These are phyloP conservation scores for Solanum chilense DNA, from an alignment of 257 asterid genomes.

Conservation along the genomic window DNA sequence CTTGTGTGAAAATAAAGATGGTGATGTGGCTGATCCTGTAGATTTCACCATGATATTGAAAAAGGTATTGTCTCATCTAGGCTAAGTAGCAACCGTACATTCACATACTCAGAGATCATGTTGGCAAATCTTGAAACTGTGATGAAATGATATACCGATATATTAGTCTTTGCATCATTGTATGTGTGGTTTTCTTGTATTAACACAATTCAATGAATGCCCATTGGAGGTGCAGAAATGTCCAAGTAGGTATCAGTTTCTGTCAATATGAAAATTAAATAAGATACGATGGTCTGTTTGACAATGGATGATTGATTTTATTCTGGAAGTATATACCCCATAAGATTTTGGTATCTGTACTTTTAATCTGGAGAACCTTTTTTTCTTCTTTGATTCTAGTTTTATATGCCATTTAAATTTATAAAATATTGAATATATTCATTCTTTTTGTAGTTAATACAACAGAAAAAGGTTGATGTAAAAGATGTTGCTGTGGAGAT, in stretches of 20 bases:
- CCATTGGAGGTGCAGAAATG: not conserved
- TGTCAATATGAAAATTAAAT: not conserved
- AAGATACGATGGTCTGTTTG: not conserved
- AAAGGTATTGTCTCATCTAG: conserved; percentile 43
- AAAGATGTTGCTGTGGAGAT: conserved; percentile 70
- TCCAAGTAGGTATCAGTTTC: not conserved
- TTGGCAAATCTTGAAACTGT: not conserved
- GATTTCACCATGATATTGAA: conserved; percentile 45
- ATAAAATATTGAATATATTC: not conserved
- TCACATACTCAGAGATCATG: not conserved
- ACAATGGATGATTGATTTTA: not conserved
- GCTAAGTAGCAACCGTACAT: not conserved
- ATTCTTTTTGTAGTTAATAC: conserved; percentile 53
- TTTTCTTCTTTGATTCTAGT: not conserved
- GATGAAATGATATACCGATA: not conserved
- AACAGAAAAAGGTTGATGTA: conserved; percentile 56
- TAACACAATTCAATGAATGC: not conserved
- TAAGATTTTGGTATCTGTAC: not conserved
- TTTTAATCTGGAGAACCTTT: not conserved
- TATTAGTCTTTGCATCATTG: not conserved
- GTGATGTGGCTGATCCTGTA: conserved; percentile 21
- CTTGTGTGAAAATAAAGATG: conserved; percentile 21
- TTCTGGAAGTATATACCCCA: not conserved
- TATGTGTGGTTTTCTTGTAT: not conserved
- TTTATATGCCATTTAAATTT: not conserved